Evolutionary conservation across 257 asterid species (phyloP).

Genomic region (Thymus quinquecostatus): DNA sequence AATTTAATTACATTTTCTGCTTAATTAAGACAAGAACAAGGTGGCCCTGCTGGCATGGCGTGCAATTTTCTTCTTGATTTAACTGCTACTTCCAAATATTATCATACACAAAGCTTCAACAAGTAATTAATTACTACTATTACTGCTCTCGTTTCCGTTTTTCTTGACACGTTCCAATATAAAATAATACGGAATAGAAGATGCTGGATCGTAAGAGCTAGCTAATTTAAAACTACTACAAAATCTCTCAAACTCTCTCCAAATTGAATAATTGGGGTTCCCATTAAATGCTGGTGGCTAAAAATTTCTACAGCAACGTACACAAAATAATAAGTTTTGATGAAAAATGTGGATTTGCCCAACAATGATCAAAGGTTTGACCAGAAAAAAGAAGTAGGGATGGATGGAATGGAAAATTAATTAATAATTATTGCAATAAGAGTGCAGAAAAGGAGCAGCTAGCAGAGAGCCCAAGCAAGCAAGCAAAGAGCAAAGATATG

Average conservation of each 20-base stretch:
- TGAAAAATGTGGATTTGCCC: slow-evolving; percentile 20
- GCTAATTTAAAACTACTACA: too few species aligned
- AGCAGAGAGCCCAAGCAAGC: slow-evolving; percentile 21
- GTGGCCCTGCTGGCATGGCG: too few species aligned
- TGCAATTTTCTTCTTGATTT: too few species aligned
- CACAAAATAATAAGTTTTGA: not conserved
- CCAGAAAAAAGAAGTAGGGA: not conserved
- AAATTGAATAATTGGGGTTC: not conserved
- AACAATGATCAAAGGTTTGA: slow-evolving; percentile 26
- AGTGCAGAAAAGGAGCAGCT: not conserved
- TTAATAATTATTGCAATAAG: not conserved
- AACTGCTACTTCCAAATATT: too few species aligned
- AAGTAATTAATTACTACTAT: too few species aligned
- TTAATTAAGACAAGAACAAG: not conserved
- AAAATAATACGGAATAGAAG: too few species aligned
- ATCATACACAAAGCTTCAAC: too few species aligned
- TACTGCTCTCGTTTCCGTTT: too few species aligned
- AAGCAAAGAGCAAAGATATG: slow-evolving; percentile 27
- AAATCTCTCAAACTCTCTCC: too few species aligned
- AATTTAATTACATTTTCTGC: not conserved
- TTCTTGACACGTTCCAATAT: too few species aligned
- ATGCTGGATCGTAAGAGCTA: too few species aligned
- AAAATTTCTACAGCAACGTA: not conserved
- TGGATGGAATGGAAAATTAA: not conserved
- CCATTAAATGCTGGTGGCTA: not conserved